Base-by-base conservation (phyloP, 2,329 filamentous ascomycete genomes). In the Nigrospora osmanthi region DNA sequence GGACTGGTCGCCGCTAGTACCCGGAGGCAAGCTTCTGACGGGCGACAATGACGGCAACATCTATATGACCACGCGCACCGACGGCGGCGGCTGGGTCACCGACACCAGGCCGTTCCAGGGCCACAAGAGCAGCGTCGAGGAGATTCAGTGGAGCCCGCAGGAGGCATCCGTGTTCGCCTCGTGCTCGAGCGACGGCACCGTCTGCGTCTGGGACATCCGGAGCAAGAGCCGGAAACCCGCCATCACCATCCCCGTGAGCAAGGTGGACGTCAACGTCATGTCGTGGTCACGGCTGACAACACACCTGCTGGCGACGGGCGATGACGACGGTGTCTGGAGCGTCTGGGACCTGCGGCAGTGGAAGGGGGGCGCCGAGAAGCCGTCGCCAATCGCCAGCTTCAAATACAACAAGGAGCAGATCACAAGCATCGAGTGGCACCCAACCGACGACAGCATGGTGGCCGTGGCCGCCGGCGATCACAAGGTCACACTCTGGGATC, bases 281-380 rank as follows among this genome's bases (percentile, higher is more conserved):
- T 93, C 87, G 49, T 98, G 93, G 93, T 95, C 89, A 34, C 80
- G 78, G 38, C 83, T 90, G 66, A 95, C 90, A 1, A 80, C 83
- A 17, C 89, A 97, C 64, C 79, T 98, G 33, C 81, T 98, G 33
- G 91, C 91, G 1, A 89, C 90, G 0, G 93, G 93, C 38, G 89
- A 87, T 50, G 93, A 98, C 59, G 89, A 96, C 60, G 93, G 93
- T 34, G 82, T 85, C 43, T 97, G 91, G 89, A 89, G 79, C 1
- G 90, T 97, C 19, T 98, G 93, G 93, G 93, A 98, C 65, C 71
- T 98, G 58, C 80, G 93, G 44, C 86, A 94, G 65, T 97, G 91
- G 91, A 96, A 95, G 71, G 81, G 82, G 3, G 72, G 70, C 51
- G 69, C 69, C 7, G 68, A 75, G 54, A 78, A 74, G 69, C 84